Conservation (phyloP, 208 protist species). For the Trypanosoma cruzi region DNA sequence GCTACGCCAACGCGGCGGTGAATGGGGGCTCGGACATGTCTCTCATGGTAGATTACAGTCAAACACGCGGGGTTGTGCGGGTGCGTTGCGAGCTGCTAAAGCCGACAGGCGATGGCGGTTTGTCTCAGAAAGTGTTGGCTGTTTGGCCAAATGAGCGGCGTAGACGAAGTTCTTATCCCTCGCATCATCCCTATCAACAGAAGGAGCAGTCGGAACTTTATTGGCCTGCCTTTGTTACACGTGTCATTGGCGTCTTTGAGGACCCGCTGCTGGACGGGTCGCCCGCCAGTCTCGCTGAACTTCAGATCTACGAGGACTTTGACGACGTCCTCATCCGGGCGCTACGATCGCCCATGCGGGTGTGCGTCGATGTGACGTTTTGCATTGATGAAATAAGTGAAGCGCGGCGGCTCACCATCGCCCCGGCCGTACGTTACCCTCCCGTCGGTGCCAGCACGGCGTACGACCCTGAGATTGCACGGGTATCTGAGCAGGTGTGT, state of each 20-base stretch:
- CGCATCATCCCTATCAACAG: constrained; percentile 3
- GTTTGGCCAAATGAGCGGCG: constrained; percentile 43
- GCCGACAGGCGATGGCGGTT: constrained; percentile 9
- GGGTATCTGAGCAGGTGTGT: constrained; percentile 12
- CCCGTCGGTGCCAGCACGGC: neutral
- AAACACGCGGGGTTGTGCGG: constrained; percentile 39
- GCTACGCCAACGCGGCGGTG: constrained; percentile 9
- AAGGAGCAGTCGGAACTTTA: constrained; percentile 36
- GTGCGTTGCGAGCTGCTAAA: constrained; percentile 48
- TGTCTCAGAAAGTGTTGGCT: constrained; percentile 47
- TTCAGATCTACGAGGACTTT: constrained; percentile 53
- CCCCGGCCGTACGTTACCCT: constrained; percentile 25
- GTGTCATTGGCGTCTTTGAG: constrained; percentile 47
- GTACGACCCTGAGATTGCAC: constrained; percentile 19
- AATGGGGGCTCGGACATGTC: constrained; percentile 17
- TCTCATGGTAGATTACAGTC: constrained; percentile 38
- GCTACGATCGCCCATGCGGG: constrained; percentile 41
- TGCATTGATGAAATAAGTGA: constrained; percentile 72
- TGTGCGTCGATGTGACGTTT: constrained; percentile 73
- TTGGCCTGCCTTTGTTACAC: constrained; percentile 70
- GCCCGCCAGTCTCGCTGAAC: constrained; percentile 27
- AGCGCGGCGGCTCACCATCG: constrained; percentile 31
- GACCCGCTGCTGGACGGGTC: constrained; percentile 43
- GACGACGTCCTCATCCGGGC: constrained; percentile 47
- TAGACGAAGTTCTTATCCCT: neutral